Evolutionary conservation across 805 yeast species (phyloP).

Genomic region (Ogataea philodendri): DNA sequence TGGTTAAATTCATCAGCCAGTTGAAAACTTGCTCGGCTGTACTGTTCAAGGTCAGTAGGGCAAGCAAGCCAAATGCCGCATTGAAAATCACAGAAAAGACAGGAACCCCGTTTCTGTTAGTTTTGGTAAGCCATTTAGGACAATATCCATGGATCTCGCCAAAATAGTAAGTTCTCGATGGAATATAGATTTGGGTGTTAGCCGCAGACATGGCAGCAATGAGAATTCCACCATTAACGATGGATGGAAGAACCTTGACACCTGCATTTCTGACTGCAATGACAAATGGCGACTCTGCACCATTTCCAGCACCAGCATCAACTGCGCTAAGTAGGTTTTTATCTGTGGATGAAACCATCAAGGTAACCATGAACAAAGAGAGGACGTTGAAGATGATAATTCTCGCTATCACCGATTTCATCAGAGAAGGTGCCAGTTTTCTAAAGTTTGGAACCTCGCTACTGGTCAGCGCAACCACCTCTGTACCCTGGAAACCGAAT

Average conservation of each 20-base stretch:
- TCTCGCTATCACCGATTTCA: constrained; percentile 65
- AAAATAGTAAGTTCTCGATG: constrained; percentile 66
- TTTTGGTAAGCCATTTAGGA: constrained; percentile 48
- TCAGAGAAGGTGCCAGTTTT: constrained; percentile 68
- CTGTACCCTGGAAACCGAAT: constrained; percentile 82
- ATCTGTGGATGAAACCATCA: constrained; percentile 69
- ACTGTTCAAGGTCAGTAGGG: constrained; percentile 54
- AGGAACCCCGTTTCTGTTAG: constrained; percentile 63
- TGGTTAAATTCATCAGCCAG: constrained; percentile 75
- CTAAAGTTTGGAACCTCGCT: constrained; percentile 73
- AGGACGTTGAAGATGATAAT: constrained; percentile 63
- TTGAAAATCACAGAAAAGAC: constrained; percentile 54
- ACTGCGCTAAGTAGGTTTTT: constrained; percentile 37
- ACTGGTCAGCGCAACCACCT: constrained; percentile 69
- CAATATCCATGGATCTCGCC: constrained; percentile 60
- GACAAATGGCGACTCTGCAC: constrained; percentile 66
- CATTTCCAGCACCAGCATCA: constrained; percentile 35
- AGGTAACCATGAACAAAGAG: constrained; percentile 65
- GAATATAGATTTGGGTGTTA: constrained; percentile 70
- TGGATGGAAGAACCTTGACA: constrained; percentile 61
- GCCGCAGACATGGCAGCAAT: constrained; percentile 74
- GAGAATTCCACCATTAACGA: constrained; percentile 70
- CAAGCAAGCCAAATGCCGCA: constrained; percentile 60
- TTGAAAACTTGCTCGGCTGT: constrained; percentile 59
- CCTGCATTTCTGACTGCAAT: constrained; percentile 70